A percentile compares a stretch with the other conserved stretches of the same genome.
Conservation (phyloP, 306 rosid genomes). For the Gastrolobium bilobum region DNA sequence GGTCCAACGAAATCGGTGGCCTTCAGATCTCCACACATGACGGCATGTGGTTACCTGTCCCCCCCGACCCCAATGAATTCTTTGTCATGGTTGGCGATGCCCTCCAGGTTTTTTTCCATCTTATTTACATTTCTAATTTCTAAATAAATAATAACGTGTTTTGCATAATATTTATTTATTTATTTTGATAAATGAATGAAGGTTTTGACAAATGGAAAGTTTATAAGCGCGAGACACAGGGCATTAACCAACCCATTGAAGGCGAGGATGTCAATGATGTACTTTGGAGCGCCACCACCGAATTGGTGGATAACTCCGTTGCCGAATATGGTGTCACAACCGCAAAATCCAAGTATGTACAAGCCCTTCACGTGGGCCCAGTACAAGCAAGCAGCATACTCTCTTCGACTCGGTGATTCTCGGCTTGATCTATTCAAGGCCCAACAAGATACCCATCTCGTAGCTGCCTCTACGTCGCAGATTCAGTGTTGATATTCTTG, state of each 20-base stretch:
- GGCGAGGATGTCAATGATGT: slow-evolving; percentile 82
- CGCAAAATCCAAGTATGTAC: slow-evolving; percentile 57
- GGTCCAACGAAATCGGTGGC: slow-evolving; percentile 86
- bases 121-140: too few species aligned
- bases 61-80: slow-evolving; percentile 76
- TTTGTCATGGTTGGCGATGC: slow-evolving; percentile 92
- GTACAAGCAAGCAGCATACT: slow-evolving; percentile 81
- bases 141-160: too few species aligned
- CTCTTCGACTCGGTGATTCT: slow-evolving; percentile 76
- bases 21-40: slow-evolving; percentile 78
- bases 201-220: slow-evolving; percentile 90
- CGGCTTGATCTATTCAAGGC: slow-evolving; percentile 86
- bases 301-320: slow-evolving; percentile 72
- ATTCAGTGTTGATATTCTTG: slow-evolving; percentile 19
- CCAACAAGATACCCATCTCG: slow-evolving; percentile 25
- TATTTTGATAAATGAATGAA: background rate
- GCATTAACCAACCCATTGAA: slow-evolving; percentile 65
- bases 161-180: too few species aligned
- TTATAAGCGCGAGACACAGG: slow-evolving; percentile 83
- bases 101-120: slow-evolving; percentile 65
- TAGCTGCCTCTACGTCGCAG: background rate
- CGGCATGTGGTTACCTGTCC: slow-evolving; percentile 86
- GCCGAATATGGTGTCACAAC: slow-evolving; percentile 61
- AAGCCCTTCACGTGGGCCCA: slow-evolving; percentile 94
- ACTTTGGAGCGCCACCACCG: slow-evolving; percentile 88